These are phyloP conservation scores for Dianthus caryophyllus DNA, from an alignment of 148 eudicot genomes.

Conservation along the genomic window DNA sequence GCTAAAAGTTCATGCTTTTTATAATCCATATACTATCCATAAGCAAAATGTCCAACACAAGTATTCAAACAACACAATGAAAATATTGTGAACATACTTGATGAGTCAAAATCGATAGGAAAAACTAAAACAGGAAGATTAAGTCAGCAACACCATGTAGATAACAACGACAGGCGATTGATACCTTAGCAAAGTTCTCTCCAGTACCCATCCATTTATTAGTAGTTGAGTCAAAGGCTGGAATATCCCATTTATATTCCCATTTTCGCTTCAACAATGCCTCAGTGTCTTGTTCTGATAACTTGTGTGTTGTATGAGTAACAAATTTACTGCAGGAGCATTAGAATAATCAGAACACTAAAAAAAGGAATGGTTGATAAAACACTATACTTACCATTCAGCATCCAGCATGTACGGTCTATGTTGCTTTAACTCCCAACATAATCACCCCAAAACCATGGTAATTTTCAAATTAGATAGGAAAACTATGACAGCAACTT, in stretches of 20 bases:
- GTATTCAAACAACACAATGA: too few species aligned
- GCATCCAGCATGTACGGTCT: neutral
- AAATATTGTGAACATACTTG: neutral
- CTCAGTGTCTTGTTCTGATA: conserved; percentile 49
- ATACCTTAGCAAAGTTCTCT: conserved; percentile 47
- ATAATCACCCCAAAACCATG: neutral
- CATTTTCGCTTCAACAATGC: conserved; percentile 50
- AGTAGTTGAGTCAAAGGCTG: conserved; percentile 44
- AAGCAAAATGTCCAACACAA: too few species aligned
- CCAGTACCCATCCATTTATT: conserved; percentile 85
- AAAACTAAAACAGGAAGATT: neutral
- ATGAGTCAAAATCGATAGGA: neutral
- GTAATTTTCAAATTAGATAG: neutral
- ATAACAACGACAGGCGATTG: neutral
- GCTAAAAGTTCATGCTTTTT: neutral
- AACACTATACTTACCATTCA: neutral
- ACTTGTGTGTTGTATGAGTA: conserved; percentile 46
- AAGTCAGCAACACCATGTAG: neutral
- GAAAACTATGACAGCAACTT: neutral
- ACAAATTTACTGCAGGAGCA: conserved; percentile 55
- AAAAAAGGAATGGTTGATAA: conserved; percentile 1
- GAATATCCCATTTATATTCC: conserved; percentile 73
- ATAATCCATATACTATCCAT: neutral
- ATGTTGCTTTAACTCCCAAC: neutral
- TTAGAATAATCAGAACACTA: neutral